Evolutionary conservation across 73 alveolate species (phyloP).

Genomic region (Stentor coeruleus): DNA sequence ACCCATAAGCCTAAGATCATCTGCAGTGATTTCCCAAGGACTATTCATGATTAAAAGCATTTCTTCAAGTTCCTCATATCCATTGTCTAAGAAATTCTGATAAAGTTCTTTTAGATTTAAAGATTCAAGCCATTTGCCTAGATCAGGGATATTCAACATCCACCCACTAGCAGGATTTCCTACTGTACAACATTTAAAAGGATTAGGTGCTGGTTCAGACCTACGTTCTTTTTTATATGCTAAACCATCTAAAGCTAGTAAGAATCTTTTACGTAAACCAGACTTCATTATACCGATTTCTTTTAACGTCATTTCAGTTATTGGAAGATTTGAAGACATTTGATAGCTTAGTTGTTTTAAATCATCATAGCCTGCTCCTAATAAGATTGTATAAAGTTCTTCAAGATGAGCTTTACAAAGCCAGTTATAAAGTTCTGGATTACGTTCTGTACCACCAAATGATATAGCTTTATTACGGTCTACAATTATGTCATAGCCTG

Average conservation of each 20-base stretch:
- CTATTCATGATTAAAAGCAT: constrained; percentile 12
- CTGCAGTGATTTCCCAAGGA: constrained; percentile 10
- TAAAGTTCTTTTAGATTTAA: background rate
- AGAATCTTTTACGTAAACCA: background rate
- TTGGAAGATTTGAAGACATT: background rate
- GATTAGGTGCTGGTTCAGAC: background rate
- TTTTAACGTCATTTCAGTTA: background rate
- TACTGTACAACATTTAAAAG: background rate
- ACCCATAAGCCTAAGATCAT: background rate
- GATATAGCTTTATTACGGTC: background rate
- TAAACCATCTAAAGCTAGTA: background rate
- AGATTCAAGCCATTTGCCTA: background rate
- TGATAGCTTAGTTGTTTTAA: background rate
- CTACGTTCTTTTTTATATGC: background rate
- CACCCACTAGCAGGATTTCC: background rate
- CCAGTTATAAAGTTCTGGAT: background rate
- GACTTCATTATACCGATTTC: constrained; percentile 7
- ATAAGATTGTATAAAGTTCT: background rate
- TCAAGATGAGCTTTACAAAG: background rate
- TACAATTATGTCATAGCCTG: background rate
- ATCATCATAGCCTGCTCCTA: background rate
- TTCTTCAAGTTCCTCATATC: constrained; percentile 27
- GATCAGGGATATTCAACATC: background rate
- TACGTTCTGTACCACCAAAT: background rate
- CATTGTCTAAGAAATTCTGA: background rate